Evolutionary conservation across 176 grass and related monocot genomes (phyloP), one percentile per base, ranked within the genome.

Genomic region (Cenchrus americanus): DNA sequence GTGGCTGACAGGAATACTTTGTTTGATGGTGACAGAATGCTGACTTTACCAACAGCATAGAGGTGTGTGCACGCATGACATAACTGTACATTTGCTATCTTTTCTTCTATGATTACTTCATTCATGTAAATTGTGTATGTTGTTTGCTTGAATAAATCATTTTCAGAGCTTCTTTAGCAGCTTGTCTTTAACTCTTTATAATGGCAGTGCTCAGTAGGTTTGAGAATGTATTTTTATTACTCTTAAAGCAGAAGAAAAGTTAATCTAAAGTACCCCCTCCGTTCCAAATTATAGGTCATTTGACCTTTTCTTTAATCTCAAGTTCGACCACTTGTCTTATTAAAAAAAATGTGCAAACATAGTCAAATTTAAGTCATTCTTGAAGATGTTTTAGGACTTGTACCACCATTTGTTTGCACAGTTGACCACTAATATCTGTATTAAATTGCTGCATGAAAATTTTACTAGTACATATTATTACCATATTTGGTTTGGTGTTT

Each of bases 1-100:
- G 83, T 91, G 85, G 72, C 87, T 97, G 85, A 97, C 94, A 92
- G 89, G 89, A 88, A 22, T 89, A 85, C 69, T 94, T 91, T 91
- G 75, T 97, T 91, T 97, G 85, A 73, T 89, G 86, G 79, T 89
- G 64, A 90, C 94, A 97, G 94, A 88, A 82, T 86, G 87, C 94
- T 78, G 91, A 88, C 78, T 67, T 80, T 42, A 97, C 87, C 40
- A 87, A 88, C 75, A 88, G 86, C 70, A 86, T 94, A 86, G 82
- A 89, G 91, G 89, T 97, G 74, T 65, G 88, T 79, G 50, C 43
- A 55, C 6, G 41, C 24, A 62, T 90, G 60, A 65, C n/a, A 78
- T 55, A 73, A 89, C 34, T 79, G 27, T 50, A 72, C 72, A 43
- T 46, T 87, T 80, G 37, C 76, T 34, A 63, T 19, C 77, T 44